These are phyloP conservation scores for Cordyceps tenuipes DNA, from an alignment of 2,329 filamentous ascomycete genomes.

Conservation along the genomic window DNA sequence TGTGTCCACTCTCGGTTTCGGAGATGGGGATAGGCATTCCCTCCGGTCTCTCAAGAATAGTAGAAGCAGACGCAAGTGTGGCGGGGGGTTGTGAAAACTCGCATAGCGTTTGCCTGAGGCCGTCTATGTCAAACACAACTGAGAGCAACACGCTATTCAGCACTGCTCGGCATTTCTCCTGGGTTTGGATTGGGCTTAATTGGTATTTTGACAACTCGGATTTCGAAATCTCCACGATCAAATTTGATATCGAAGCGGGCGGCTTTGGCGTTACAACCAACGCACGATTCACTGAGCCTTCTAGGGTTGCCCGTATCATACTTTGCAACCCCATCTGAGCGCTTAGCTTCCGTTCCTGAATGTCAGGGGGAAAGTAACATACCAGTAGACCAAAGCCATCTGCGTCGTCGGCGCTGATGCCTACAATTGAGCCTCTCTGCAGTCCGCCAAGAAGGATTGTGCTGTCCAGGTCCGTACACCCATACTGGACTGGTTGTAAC, in stretches of 20 bases:
- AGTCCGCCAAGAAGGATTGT: constrained; percentile 39
- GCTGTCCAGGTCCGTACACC: constrained; percentile 41
- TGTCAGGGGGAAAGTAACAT: constrained; percentile 15
- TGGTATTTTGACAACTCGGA: neutral
- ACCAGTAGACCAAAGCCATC: constrained; percentile 39
- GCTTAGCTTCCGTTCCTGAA: neutral
- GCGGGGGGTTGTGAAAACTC: constrained; percentile 33
- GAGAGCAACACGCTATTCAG: constrained; percentile 46
- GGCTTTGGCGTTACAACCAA: constrained; percentile 44
- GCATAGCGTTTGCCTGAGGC: constrained; percentile 46
- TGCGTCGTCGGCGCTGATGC: constrained; percentile 45
- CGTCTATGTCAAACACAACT: constrained; percentile 50
- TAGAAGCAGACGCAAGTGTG: neutral
- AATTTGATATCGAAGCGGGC: constrained; percentile 16
- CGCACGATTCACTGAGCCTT: constrained; percentile 20
- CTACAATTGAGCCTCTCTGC: constrained; percentile 43
- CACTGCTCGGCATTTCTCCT: constrained; percentile 22
- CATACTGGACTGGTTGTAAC: constrained; percentile 30
- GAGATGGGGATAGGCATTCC: neutral
- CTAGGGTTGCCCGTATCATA: constrained; percentile 31
- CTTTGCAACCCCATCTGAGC: constrained; percentile 42
- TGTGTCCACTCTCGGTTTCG: constrained; percentile 30
- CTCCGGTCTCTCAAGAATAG: neutral
- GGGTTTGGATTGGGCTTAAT: neutral
- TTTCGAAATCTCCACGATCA: neutral